These are phyloP conservation scores for Chenopodium berlandieri DNA, from an alignment of 148 eudicot species.

Conservation along the genomic window DNA sequence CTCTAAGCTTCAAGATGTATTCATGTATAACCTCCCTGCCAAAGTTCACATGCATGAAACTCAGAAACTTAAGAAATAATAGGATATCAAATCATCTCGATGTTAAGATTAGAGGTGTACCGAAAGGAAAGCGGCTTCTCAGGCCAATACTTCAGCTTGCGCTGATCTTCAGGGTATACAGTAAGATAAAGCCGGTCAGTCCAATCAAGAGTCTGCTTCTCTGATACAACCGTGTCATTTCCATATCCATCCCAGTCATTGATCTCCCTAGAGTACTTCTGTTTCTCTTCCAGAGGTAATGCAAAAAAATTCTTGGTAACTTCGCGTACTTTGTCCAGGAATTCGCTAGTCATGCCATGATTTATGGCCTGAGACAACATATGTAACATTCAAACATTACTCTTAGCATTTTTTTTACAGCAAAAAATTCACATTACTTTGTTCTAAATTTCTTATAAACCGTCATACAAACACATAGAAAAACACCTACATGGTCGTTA, in stretches of 20 bases:
- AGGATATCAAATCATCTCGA: background rate
- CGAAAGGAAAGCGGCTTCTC: slow-evolving; percentile 48
- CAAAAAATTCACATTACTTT: background rate
- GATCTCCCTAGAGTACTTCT: slow-evolving; percentile 28
- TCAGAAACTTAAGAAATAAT: background rate
- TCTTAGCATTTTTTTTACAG: background rate
- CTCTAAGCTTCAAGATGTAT: slow-evolving; percentile 22
- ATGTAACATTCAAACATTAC: background rate
- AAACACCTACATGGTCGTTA: background rate
- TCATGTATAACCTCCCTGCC: slow-evolving; percentile 31
- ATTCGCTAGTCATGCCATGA: slow-evolving; percentile 54
- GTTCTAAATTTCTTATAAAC: background rate
- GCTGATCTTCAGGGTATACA: slow-evolving; percentile 37
- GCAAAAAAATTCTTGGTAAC: slow-evolving; percentile 47
- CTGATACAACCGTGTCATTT: slow-evolving; percentile 40
- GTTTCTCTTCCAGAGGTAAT: slow-evolving; percentile 52
- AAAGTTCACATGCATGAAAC: background rate
- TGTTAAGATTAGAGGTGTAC: slow-evolving; percentile 21
- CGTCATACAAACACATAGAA: background rate
- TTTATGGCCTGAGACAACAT: slow-evolving; percentile 39
- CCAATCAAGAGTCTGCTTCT: slow-evolving; percentile 60
- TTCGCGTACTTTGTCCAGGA: slow-evolving; percentile 49
- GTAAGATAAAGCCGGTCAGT: slow-evolving; percentile 55
- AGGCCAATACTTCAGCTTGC: slow-evolving; percentile 58
- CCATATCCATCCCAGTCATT: slow-evolving; percentile 61